phyloP scores from a whole-genome alignment of 2,329 filamentous ascomycete genomes.

The Plectosphaerella plurivora region DNA sequence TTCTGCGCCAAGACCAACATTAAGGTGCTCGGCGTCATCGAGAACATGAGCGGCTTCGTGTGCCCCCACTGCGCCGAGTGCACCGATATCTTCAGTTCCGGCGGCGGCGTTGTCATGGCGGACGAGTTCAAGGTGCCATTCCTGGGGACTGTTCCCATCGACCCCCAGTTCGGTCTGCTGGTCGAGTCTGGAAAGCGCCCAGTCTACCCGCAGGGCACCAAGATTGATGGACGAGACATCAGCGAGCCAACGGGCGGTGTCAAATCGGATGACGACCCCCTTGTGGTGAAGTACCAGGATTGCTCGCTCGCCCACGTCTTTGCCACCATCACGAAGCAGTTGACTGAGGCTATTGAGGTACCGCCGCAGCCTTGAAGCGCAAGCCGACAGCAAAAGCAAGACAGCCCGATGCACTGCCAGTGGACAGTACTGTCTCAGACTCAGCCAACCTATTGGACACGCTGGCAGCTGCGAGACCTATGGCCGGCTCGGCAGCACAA shows the following conservation, averaged over 20 bases:
- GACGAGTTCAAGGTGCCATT: slow-evolving; percentile 80
- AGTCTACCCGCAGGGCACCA: slow-evolving; percentile 64
- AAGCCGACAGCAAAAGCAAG: too few relatives aligned
- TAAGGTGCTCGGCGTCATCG: slow-evolving; percentile 78
- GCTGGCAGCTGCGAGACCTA: too few relatives aligned
- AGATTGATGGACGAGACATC: slow-evolving; percentile 53
- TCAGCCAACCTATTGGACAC: background rate
- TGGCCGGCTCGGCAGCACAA: too few relatives aligned
- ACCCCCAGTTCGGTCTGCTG: slow-evolving; percentile 84
- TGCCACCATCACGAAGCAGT: slow-evolving; percentile 52
- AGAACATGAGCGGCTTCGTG: slow-evolving; percentile 96
- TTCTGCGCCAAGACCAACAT: slow-evolving; percentile 85
- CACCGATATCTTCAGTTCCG: slow-evolving; percentile 89
- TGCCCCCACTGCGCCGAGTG: slow-evolving; percentile 78
- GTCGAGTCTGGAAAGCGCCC: slow-evolving; percentile 70
- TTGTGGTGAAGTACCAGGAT: slow-evolving; percentile 68
- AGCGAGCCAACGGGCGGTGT: slow-evolving; percentile 19
- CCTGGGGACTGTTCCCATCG: slow-evolving; percentile 82
- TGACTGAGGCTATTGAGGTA: slow-evolving; percentile 18
- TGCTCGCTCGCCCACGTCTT: slow-evolving; percentile 71
- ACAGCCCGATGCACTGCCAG: too few relatives aligned
- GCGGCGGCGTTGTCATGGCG: slow-evolving; percentile 87
- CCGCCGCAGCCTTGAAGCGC: slow-evolving; percentile 5
- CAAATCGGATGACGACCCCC: slow-evolving; percentile 17
- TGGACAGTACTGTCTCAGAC: too few relatives aligned